A percentile compares a stretch with the other conserved stretches of the same genome.
Conservation (phyloP, 768 basidiomycete species). For the Boletus barrowsii region DNA sequence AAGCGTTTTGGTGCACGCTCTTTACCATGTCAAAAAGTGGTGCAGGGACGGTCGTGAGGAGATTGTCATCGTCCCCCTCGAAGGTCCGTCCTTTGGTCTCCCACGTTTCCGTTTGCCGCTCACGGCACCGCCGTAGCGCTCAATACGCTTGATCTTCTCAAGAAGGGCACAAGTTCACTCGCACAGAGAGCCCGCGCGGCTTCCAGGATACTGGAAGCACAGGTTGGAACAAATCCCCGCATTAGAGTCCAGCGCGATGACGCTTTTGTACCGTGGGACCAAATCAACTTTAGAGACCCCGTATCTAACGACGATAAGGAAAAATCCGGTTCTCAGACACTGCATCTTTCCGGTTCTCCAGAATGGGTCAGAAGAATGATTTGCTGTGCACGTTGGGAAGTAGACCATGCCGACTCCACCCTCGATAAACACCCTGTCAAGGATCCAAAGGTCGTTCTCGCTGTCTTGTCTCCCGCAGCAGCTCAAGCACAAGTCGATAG, state of each 20-base stretch:
- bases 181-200: constrained; percentile 84
- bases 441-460: constrained; percentile 57
- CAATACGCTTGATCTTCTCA: constrained; percentile 87
- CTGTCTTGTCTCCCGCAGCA: constrained; percentile 43
- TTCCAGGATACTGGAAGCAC: constrained; percentile 83
- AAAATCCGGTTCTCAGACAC: constrained; percentile 22
- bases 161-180: constrained; percentile 79
- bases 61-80: constrained; percentile 79
- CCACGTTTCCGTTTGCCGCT: constrained; percentile 1
- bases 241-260: constrained; percentile 81
- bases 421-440: constrained; percentile 18
- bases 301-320: constrained; percentile 22
- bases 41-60: constrained; percentile 75
- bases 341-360: constrained; percentile 46
- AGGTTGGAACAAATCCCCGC: constrained; percentile 79
- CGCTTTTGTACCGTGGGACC: constrained; percentile 81
- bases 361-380: constrained; percentile 86
- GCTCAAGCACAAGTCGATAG: constrained; percentile 28
- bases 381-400: constrained; percentile 78
- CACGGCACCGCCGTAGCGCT: constrained; percentile 50
- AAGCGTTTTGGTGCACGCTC: constrained; percentile 74
- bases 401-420: constrained; percentile 46
- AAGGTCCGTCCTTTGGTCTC: constrained; percentile 54
- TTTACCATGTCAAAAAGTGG: constrained; percentile 80
- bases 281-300: constrained; percentile 51